Percentiles rank a stretch among this genome's conserved stretches.
phyloP scores from a whole-genome alignment of 1,284 basidiomycete genomes.

The Inonotus hispidus region DNA sequence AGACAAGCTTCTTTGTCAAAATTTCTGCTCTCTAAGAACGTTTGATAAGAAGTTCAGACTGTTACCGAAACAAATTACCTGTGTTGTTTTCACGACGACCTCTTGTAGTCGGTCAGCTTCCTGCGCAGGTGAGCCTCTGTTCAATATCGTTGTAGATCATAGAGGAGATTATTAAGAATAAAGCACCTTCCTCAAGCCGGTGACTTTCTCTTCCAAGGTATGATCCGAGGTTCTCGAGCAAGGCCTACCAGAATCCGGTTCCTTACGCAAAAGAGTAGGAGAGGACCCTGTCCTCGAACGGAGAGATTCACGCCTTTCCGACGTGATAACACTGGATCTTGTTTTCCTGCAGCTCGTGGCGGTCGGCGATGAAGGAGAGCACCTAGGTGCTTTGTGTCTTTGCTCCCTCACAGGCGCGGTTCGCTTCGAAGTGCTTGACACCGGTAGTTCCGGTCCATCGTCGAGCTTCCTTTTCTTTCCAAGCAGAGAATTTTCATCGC shows the following conservation, averaged over 20 bases:
- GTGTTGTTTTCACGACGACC: neutral
- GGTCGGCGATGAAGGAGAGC: neutral
- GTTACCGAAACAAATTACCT: neutral
- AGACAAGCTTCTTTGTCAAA: conserved; percentile 36
- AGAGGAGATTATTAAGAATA: neutral
- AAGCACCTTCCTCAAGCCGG: conserved; percentile 2
- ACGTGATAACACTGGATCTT: neutral
- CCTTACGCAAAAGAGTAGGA: neutral
- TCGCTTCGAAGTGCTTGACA: neutral
- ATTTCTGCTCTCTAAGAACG: neutral
- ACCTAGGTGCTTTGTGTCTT: neutral
- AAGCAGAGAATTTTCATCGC: neutral
- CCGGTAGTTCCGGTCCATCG: neutral
- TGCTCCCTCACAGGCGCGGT: neutral
- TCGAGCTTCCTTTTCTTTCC: conserved; percentile 15
- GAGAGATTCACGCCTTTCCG: neutral
- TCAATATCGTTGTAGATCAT: neutral
- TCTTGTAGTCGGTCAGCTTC: conserved; percentile 4
- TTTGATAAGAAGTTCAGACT: neutral
- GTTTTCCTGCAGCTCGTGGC: neutral
- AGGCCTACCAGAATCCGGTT: too few relatives aligned
- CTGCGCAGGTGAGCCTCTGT: neutral
- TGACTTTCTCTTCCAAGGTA: conserved; percentile 1
- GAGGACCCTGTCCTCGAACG: too few relatives aligned
- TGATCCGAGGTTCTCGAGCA: too few relatives aligned